phyloP scores from a whole-genome alignment of 148 eudicot species.

The Chenopodium album region DNA sequence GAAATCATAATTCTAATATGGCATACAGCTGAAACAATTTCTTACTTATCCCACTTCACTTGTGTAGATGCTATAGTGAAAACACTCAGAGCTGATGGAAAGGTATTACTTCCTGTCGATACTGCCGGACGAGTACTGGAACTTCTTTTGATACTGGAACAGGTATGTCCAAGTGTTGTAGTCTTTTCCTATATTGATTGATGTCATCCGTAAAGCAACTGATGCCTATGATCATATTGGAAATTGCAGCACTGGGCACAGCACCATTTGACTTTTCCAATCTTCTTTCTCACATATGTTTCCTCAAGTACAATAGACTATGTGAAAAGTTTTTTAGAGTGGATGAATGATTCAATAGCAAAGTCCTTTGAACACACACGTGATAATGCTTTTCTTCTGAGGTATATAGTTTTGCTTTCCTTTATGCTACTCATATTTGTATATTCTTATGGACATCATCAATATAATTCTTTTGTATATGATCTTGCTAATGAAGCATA shows the following conservation, averaged over 20 bases:
- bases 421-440: background rate
- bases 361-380: conserved; percentile 95
- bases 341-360: conserved; percentile 96
- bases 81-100: conserved; percentile 76
- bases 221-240: conserved; percentile 16
- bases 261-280: conserved; percentile 79
- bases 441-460: background rate
- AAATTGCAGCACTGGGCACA: conserved; percentile 92
- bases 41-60: conserved; percentile 1
- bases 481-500: conserved; percentile 5
- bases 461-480: background rate
- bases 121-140: conserved; percentile 96
- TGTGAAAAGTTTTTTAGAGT: conserved; percentile 94
- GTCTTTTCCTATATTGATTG: conserved; percentile 1
- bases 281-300: conserved; percentile 86
- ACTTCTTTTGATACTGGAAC: conserved; percentile 72
- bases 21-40: background rate
- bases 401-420: conserved; percentile 41
- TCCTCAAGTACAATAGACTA: conserved; percentile 92
- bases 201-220: conserved; percentile 9
- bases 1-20: background rate
- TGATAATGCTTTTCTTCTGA: conserved; percentile 88
- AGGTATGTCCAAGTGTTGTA: conserved; percentile 44
- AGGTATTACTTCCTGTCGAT: conserved; percentile 89
- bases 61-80: conserved; percentile 56